Evolutionary conservation across 179 eudicot species (phyloP).

Genomic region (Sideroxylon spinosum): DNA sequence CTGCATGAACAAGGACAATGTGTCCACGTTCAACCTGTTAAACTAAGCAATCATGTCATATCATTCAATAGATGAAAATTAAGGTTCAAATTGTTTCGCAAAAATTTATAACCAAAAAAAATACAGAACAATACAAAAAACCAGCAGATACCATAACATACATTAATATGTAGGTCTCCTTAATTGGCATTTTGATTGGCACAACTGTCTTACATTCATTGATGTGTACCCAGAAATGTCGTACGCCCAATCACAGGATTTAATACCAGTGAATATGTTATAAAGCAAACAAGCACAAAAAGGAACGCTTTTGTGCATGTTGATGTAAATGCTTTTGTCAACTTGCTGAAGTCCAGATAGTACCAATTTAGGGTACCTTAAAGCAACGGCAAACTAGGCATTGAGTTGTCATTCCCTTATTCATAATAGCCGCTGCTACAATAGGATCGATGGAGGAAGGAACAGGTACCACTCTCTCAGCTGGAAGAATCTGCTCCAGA

Average conservation of each 20-base stretch:
- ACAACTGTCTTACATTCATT: neutral
- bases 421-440: conserved; percentile 65
- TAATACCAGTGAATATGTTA: too few species aligned
- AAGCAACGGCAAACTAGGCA: conserved; percentile 62
- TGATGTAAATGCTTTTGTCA: neutral
- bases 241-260: neutral
- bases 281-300: neutral
- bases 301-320: neutral
- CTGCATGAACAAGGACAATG: conserved; percentile 77
- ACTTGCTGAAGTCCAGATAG: neutral
- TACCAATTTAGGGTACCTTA: conserved; percentile 36
- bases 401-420: conserved; percentile 79
- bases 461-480: conserved; percentile 63
- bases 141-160: neutral
- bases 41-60: neutral
- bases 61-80: neutral
- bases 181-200: neutral
- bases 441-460: conserved; percentile 70
- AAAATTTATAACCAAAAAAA: neutral
- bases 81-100: neutral
- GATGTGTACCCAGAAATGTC: neutral
- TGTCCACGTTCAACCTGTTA: conserved; percentile 77
- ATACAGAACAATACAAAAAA: neutral
- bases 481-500: conserved; percentile 87
- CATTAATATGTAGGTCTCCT: too few species aligned